Conservation (phyloP, 2,329 filamentous ascomycete species). For the Pseudogymnoascus sp. region DNA sequence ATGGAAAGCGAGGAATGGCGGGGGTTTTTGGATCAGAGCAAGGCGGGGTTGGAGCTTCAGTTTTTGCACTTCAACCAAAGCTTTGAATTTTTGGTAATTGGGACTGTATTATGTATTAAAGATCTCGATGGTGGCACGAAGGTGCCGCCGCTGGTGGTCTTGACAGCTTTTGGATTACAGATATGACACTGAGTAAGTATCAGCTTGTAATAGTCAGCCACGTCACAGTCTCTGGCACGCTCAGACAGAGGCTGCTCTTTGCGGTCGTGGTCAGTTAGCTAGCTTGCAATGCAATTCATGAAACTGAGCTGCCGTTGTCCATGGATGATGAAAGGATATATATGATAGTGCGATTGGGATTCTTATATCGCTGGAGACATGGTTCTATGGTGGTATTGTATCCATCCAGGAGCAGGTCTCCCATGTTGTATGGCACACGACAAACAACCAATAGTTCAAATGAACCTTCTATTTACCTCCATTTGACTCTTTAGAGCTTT, state of each 20-base stretch:
- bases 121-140: background rate
- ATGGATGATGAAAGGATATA: background rate
- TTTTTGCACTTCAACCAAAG: background rate
- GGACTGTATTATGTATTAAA: constrained; percentile 5
- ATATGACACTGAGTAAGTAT: constrained; percentile 7
- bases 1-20: constrained; percentile 10
- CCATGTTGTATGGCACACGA: background rate
- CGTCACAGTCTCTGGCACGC: background rate
- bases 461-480: background rate
- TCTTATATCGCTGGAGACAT: background rate
- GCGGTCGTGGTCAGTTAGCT: background rate
- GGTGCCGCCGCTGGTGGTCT: background rate
- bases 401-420: background rate
- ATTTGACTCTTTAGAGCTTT: background rate
- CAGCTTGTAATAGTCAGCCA: background rate
- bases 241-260: constrained; percentile 4
- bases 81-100: constrained; percentile 5
- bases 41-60: background rate
- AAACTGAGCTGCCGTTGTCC: background rate
- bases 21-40: constrained; percentile 9
- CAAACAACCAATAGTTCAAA: background rate
- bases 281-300: constrained; percentile 9
- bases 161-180: constrained; percentile 3
- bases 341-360: background rate
- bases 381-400: background rate